Conservation (phyloP, 1,139 yeast species). For the Hyphopichia wangnamkhiaoensis region DNA sequence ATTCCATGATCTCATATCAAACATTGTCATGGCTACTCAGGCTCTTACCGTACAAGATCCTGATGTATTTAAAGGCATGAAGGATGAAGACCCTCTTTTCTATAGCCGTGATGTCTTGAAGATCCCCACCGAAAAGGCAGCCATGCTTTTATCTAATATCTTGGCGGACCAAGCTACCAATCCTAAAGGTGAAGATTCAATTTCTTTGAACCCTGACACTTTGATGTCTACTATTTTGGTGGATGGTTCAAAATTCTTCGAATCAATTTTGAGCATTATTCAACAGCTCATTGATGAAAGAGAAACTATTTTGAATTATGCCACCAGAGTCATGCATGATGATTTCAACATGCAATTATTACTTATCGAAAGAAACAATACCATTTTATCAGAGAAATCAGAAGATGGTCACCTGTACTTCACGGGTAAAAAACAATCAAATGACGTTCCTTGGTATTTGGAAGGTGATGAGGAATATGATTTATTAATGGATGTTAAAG, state of each 20-base stretch:
- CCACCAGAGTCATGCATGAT: slow-evolving; percentile 76
- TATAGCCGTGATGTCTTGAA: slow-evolving; percentile 42
- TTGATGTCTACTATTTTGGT: slow-evolving; percentile 46
- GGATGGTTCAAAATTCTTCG: slow-evolving; percentile 47
- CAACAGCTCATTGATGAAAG: slow-evolving; percentile 68
- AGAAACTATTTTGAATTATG: slow-evolving; percentile 67
- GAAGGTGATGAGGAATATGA: slow-evolving; percentile 78
- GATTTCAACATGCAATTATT: slow-evolving; percentile 65
- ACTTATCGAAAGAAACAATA: slow-evolving; percentile 62
- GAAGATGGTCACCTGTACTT: slow-evolving; percentile 41
- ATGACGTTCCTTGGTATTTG: slow-evolving; percentile 74
- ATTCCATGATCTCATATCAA: slow-evolving; percentile 62
- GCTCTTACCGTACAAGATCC: slow-evolving; percentile 72
- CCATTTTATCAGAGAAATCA: slow-evolving; percentile 39
- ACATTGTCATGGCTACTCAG: slow-evolving; percentile 68
- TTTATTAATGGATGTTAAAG: slow-evolving; percentile 70
- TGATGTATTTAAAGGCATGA: slow-evolving; percentile 65
- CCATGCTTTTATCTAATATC: slow-evolving; percentile 46
- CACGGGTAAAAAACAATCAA: slow-evolving; percentile 35
- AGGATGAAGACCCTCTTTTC: slow-evolving; percentile 53
- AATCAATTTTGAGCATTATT: slow-evolving; percentile 45
- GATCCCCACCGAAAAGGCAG: slow-evolving; percentile 52
- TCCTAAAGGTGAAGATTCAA: slow-evolving; percentile 42
- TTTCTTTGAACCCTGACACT: slow-evolving; percentile 51
- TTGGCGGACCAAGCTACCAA: slow-evolving; percentile 44